Evolutionary conservation across 371 early-diverging fungal genomes (phyloP).

Genomic region (Lichtheimia ramosa): DNA sequence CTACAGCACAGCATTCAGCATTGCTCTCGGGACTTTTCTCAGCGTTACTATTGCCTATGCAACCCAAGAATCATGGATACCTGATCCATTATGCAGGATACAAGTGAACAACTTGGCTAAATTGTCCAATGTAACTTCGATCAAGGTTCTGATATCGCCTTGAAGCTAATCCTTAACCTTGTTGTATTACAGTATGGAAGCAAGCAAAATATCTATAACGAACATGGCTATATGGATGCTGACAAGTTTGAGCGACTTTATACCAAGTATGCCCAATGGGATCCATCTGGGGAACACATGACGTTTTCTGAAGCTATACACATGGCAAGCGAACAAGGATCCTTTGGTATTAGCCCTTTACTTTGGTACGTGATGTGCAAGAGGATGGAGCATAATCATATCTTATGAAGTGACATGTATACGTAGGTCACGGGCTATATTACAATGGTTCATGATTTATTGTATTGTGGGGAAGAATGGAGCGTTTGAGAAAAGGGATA

Average conservation of each 20-base stretch:
- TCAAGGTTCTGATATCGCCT: background rate
- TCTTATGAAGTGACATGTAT: background rate
- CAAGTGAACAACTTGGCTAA: background rate
- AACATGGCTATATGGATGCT: background rate
- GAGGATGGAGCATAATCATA: background rate
- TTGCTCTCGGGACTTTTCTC: constrained; percentile 16
- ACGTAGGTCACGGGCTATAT: constrained; percentile 20
- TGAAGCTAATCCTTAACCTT: background rate
- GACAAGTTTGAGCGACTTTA: background rate
- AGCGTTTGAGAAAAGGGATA: constrained; percentile 21
- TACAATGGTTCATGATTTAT: constrained; percentile 29
- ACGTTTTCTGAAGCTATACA: background rate
- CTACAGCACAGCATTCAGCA: constrained; percentile 15
- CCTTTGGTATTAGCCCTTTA: background rate
- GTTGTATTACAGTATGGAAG: background rate
- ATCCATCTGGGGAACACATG: background rate
- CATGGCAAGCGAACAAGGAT: constrained; percentile 1
- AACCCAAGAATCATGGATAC: constrained; percentile 22
- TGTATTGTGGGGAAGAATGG: constrained; percentile 36
- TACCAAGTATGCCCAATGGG: background rate
- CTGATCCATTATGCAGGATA: constrained; percentile 11
- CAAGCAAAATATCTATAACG: background rate
- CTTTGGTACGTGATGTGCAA: background rate
- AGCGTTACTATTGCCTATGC: constrained; percentile 15
- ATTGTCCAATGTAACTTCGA: background rate